Evolutionary conservation across 2,329 filamentous ascomycete species (phyloP).

Genomic region (Claviceps cyperi): DNA sequence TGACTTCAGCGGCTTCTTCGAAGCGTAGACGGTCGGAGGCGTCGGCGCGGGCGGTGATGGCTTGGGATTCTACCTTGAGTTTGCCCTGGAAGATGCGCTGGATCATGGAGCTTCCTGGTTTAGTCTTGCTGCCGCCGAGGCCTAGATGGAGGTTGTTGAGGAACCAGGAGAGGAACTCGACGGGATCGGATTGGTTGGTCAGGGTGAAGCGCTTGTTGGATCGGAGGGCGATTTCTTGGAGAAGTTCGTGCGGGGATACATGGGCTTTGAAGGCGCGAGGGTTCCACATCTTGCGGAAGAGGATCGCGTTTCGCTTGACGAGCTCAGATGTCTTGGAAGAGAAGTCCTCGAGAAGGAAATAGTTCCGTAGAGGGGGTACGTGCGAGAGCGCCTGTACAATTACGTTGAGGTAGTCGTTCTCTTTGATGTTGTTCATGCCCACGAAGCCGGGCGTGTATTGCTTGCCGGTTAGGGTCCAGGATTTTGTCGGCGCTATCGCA

Average conservation of each 20-base stretch:
- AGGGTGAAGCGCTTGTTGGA: slow-evolving; percentile 89
- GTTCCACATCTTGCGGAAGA: slow-evolving; percentile 97
- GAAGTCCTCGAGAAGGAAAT: slow-evolving; percentile 77
- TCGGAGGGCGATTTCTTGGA: slow-evolving; percentile 82
- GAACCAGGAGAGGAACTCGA: slow-evolving; percentile 96
- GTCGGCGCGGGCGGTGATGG: slow-evolving; percentile 82
- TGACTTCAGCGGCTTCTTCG: slow-evolving; percentile 74
- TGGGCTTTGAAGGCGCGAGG: slow-evolving; percentile 90
- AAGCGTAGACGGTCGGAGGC: slow-evolving; percentile 79
- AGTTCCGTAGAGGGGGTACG: slow-evolving; percentile 79
- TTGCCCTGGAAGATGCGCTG: slow-evolving; percentile 90
- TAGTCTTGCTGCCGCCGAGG: slow-evolving; percentile 78
- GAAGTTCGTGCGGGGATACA: slow-evolving; percentile 90
- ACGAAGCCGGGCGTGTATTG: slow-evolving; percentile 90
- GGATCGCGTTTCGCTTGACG: slow-evolving; percentile 71
- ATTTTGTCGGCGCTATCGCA: slow-evolving; percentile 38
- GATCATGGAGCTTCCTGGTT: slow-evolving; percentile 70
- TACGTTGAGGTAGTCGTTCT: slow-evolving; percentile 97
- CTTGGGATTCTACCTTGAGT: slow-evolving; percentile 83
- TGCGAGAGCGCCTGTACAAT: slow-evolving; percentile 85
- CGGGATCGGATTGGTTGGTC: slow-evolving; percentile 82
- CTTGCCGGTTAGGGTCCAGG: slow-evolving; percentile 56
- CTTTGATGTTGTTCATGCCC: slow-evolving; percentile 99
- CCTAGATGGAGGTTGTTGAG: slow-evolving; percentile 89
- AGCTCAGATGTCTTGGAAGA: slow-evolving; percentile 60